These are phyloP conservation scores for Ceratocystis ficicola DNA, from an alignment of 2,329 filamentous ascomycete genomes.

Conservation along the genomic window DNA sequence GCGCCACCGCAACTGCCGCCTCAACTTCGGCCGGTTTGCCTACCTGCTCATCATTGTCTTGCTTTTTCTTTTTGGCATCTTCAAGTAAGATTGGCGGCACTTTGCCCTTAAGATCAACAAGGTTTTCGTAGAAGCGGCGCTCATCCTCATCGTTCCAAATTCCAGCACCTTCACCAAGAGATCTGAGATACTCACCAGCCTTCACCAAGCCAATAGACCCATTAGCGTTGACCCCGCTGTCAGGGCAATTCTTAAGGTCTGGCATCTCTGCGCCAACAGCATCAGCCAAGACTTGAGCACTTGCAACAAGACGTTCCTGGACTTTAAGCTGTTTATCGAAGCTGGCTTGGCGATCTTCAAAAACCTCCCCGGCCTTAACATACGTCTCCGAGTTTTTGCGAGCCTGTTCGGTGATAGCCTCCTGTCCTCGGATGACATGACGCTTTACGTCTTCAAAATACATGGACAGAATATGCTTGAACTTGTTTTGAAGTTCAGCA, in stretches of 20 bases:
- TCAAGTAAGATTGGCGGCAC: conserved; percentile 89
- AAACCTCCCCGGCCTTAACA: conserved; percentile 95
- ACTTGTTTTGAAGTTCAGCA: conserved; percentile 69
- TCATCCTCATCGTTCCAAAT: conserved; percentile 99
- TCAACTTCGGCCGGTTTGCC: conserved; percentile 60
- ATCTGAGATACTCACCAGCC: conserved; percentile 81
- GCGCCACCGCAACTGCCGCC: conserved; percentile 32
- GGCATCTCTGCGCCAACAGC: conserved; percentile 86
- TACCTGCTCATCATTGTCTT: conserved; percentile 66
- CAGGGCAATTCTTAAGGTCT: conserved; percentile 72
- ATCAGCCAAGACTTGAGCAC: conserved; percentile 84
- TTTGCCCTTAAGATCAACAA: conserved; percentile 89
- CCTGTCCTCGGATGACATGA: conserved; percentile 83
- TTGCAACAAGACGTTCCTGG: conserved; percentile 79
- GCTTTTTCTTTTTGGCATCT: conserved; percentile 87
- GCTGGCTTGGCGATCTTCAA: conserved; percentile 90
- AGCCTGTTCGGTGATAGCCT: conserved; percentile 72
- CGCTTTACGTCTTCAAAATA: conserved; percentile 90
- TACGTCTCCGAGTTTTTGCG: conserved; percentile 96
- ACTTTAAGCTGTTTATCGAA: conserved; percentile 89
- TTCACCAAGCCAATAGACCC: conserved; percentile 87
- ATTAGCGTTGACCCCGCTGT: conserved; percentile 50
- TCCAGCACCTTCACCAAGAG: conserved; percentile 77
- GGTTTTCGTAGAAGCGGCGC: conserved; percentile 91
- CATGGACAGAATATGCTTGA: conserved; percentile 68